Evolutionary conservation across 257 asterid species (phyloP), one percentile per base, ranked within the genome.

Genomic region (Salvia rosmarinus): DNA sequence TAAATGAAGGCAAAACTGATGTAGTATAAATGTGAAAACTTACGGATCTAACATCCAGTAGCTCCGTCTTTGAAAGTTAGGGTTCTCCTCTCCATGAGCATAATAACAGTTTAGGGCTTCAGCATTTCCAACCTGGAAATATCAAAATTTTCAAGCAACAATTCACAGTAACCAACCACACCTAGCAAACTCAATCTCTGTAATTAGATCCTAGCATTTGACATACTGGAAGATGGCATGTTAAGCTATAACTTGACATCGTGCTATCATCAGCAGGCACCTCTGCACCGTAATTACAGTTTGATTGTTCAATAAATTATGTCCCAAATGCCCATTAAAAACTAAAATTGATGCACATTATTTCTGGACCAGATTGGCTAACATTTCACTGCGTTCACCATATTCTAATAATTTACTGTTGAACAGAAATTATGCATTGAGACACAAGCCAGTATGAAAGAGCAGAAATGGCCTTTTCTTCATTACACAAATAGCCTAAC

Each of bases 21-120:
- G 25, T 61, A 44, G 67, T 30, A 64, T 34, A 64, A 68, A 74
- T 50, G 54, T 28, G 46, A 34, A 68, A 76, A 85, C 99, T 85
- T 85, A 95, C 99, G 85, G 89, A 59, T 95, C 87, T 85, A 95
- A 84, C 83, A 89, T 91, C 99, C 99, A 95, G 75, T 85, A 95
- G 88, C 97, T 85, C 72, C 99, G 98, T 73, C 99, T 88, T 85
- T 87, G 96, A 80, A 95, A 90, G 73, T 80, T 85, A 23, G 91
- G 80, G 75, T 87, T 91, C 72, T 81, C 89, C 76, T 85, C 95
- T 65, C 98, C 97, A 78, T 89, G 98, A 30, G 99, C 98, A 72
- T 95, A 95, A 77, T 95, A 95, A 84, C 99, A 95, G 66, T 91
- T 91, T 49, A 95, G 75, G 69, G 95, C 95, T 82, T 95, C 99